Evolutionary conservation across 768 basidiomycete species (phyloP).

Genomic region (Boletus insuetus): DNA sequence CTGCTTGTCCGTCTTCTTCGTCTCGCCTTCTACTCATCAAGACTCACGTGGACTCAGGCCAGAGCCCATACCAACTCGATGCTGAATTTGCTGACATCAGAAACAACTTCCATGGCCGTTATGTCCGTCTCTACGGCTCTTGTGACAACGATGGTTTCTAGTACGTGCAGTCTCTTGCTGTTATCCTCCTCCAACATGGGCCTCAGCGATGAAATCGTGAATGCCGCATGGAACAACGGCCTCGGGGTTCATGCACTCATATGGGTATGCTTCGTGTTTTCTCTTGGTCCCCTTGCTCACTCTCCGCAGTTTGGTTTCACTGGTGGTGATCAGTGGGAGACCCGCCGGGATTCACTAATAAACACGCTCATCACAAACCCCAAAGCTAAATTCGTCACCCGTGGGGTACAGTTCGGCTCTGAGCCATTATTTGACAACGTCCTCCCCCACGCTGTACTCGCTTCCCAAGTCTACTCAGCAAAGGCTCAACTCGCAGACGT

Average conservation of each 20-base stretch:
- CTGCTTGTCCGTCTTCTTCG: constrained; percentile 45
- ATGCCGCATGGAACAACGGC: constrained; percentile 66
- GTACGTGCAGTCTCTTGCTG: constrained; percentile 16
- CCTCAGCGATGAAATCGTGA: constrained; percentile 51
- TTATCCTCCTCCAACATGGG: background rate
- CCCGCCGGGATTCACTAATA: constrained; percentile 52
- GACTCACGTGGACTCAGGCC: constrained; percentile 41
- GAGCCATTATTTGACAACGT: constrained; percentile 65
- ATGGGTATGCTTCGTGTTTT: constrained; percentile 47
- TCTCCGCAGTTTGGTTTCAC: constrained; percentile 36
- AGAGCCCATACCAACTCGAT: constrained; percentile 48
- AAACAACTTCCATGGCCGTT: constrained; percentile 57
- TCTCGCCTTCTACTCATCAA: background rate
- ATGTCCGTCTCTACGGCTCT: constrained; percentile 51
- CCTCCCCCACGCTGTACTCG: constrained; percentile 46
- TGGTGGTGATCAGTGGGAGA: constrained; percentile 47
- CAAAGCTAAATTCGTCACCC: constrained; percentile 62
- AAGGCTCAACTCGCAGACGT: constrained; percentile 50
- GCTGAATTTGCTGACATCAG: constrained; percentile 61
- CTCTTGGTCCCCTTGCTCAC: background rate
- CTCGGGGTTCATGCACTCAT: constrained; percentile 75
- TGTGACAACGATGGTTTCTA: constrained; percentile 42
- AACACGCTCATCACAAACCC: constrained; percentile 53
- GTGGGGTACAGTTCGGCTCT: constrained; percentile 69
- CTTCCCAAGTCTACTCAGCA: constrained; percentile 46